These are phyloP conservation scores for Phytophthora ramorum DNA, from an alignment of 352 stramenopile species.

Conservation along the genomic window DNA sequence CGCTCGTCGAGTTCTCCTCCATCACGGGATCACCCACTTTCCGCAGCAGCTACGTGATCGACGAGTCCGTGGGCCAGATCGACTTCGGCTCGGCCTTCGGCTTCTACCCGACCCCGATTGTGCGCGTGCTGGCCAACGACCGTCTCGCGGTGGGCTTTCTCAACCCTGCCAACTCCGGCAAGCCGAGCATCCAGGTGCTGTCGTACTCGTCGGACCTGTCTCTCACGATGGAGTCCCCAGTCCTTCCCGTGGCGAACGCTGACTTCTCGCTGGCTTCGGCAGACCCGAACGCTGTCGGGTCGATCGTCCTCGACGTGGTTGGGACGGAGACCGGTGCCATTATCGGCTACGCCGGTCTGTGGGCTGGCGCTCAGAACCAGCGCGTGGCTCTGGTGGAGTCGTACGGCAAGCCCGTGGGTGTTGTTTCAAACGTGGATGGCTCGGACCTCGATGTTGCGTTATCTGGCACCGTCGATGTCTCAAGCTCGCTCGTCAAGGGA, in stretches of 20 bases:
- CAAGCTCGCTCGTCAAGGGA: conserved; percentile 47
- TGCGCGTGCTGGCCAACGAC: conserved; percentile 61
- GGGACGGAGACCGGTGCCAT: conserved; percentile 62
- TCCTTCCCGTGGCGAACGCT: conserved; percentile 73
- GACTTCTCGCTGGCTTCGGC: conserved; percentile 70
- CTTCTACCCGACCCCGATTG: conserved; percentile 75
- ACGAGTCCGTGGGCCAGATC: conserved; percentile 60
- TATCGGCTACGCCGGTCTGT: conserved; percentile 65
- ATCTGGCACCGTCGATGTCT: conserved; percentile 65
- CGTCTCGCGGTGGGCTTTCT: conserved; percentile 73
- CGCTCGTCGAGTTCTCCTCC: conserved; percentile 69
- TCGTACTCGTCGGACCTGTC: conserved; percentile 67
- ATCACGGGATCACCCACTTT: conserved; percentile 66
- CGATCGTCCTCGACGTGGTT: conserved; percentile 67
- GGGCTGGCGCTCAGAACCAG: conserved; percentile 64
- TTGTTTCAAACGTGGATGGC: conserved; percentile 67
- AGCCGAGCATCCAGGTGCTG: conserved; percentile 79
- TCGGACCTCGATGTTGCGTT: conserved; percentile 65
- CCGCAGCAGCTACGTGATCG: conserved; percentile 73
- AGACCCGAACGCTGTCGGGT: conserved; percentile 54
- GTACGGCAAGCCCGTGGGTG: conserved; percentile 70
- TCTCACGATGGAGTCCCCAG: conserved; percentile 56
- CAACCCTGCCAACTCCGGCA: conserved; percentile 76
- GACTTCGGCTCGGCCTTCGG: conserved; percentile 73
- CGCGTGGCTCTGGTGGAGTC: conserved; percentile 79